Percentiles rank a stretch among this genome's conserved stretches.
phyloP scores from a whole-genome alignment of 805 yeast genomes.

The Metahyphopichia silvanorum region DNA sequence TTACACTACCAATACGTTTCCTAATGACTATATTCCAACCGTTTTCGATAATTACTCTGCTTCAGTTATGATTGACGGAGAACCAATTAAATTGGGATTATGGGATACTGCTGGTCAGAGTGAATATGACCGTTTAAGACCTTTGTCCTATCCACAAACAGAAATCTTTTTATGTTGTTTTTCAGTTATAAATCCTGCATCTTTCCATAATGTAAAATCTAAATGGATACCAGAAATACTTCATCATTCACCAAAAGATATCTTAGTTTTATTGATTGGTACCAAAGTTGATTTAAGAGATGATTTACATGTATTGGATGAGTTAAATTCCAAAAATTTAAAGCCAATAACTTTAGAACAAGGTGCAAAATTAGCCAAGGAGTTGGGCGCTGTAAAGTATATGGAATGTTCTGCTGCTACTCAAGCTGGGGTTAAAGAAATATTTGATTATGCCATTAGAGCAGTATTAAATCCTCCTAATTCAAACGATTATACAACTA shows the following conservation, averaged over 20 bases:
- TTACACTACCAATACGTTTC: slow-evolving; percentile 89
- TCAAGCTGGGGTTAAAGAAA: slow-evolving; percentile 80
- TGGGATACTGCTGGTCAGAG: slow-evolving; percentile 98
- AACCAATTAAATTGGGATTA: slow-evolving; percentile 77
- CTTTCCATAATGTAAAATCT: slow-evolving; percentile 74
- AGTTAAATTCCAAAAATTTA: slow-evolving; percentile 57
- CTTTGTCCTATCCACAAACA: slow-evolving; percentile 88
- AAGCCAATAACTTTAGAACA: slow-evolving; percentile 62
- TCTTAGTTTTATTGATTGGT: slow-evolving; percentile 72
- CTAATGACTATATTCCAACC: slow-evolving; percentile 91
- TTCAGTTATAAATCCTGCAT: slow-evolving; percentile 75
- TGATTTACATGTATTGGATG: slow-evolving; percentile 71
- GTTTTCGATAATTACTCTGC: slow-evolving; percentile 92
- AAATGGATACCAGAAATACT: slow-evolving; percentile 80
- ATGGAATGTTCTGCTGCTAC: slow-evolving; percentile 90
- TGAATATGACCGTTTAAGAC: slow-evolving; percentile 86
- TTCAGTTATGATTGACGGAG: slow-evolving; percentile 76
- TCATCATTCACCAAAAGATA: slow-evolving; percentile 75
- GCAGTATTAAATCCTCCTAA: slow-evolving; percentile 57
- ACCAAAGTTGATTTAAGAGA: slow-evolving; percentile 87
- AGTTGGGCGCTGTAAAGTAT: slow-evolving; percentile 68
- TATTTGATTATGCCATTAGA: slow-evolving; percentile 79
- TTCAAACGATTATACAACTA: slow-evolving; percentile 7
- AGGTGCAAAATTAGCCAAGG: slow-evolving; percentile 65
- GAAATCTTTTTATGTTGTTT: slow-evolving; percentile 85